Evolutionary conservation across 2,329 filamentous ascomycete genomes (phyloP), one percentile per base, ranked within the genome.

Genomic region (Aspergillus sp.): DNA sequence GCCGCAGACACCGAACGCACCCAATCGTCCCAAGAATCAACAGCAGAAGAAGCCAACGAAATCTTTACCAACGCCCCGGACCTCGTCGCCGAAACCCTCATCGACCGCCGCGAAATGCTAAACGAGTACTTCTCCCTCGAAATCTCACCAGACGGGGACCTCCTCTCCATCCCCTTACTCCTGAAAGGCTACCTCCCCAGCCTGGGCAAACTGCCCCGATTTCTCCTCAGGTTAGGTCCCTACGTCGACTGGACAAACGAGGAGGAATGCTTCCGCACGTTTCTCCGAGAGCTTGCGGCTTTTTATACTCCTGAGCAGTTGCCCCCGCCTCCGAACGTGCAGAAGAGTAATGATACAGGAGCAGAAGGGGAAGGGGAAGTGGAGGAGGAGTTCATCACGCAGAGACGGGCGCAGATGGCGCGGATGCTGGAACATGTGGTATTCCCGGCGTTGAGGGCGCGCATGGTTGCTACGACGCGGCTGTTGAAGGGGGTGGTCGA

Each of bases 301-400:
- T 97, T 96, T 71, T 97, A 98, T 73, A 90, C 91, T 0, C 95
- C 95, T 0, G 95, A 98, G 73, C 85, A 90, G 70, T 75, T 98
- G 23, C 92, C 93, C 0, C 75, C 84, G 47, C 41, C 51, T 21
- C 21, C 54, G 3, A 32, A 27, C 36, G 17, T 17, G 47, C 17
- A 54, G 21, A 51, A 52, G 44, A 49, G 47, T 13, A 55, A 52
- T 23, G 67, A 66, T 6, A 56, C 21, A 8, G 55, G 15, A 36
- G 41, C 64, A 10, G 69, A 85, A 36, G 32, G 11, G 11, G 32
- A 36, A 5, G 32, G 1, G 4, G 32, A 36, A 5, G 4, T 79
- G 59, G 80, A 81, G 36, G 79, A 80, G 27, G 71, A 76, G 10
- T 76, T 79, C 41, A 76, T 84, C 41, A 70, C 68, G 8, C 66